Evolutionary conservation across 169 alveolate species (phyloP), one percentile per base, ranked within the genome.

Genomic region (Miamiensis avidus): DNA sequence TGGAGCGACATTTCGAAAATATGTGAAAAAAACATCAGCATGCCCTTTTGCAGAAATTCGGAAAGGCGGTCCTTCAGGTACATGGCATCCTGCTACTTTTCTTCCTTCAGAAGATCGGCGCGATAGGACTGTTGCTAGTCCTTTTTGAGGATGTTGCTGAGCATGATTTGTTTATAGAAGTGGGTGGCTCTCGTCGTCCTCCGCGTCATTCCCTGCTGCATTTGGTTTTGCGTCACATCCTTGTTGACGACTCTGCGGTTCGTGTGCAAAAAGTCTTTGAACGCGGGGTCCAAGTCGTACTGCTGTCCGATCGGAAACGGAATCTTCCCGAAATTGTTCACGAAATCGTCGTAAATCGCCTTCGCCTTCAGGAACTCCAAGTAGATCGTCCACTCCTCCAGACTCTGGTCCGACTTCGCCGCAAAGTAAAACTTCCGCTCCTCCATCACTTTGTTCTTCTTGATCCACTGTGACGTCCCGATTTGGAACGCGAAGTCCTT

Each of bases 281-380:
- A 81, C 11, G 28, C 64, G 31, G 29, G 76, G 31, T 64, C 77
- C 75, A 49, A 34, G 31, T 34, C 25, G 25, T 34, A 81, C 69
- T 49, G 1, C 72, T 72, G 72, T 0, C 81, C 75, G 25, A 82
- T 29, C 26, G 87, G 87, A 74, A 82, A 82, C 29, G 81, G 34
- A 27, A 81, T 81, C 64, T 65, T 81, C 27, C 85, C 85, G 64
- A 81, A 81, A 29, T 81, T 81, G 29, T 64, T 64, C 28, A 81
- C 85, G 64, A 81, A 81, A 31, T 81, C 85, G 73, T 81, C 85
- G 29, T 81, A 81, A 81, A 72, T 81, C 4, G 85, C 85, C 31
- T 81, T 81, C n/a, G 73, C 85, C 69, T 76, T 81, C 34, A 64
- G 31, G 69, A 81, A 81, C 64, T 81, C 85, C 29, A 81, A 34